phyloP scores from a whole-genome alignment of 306 rosid genomes.

The Mucuna pruriens region DNA sequence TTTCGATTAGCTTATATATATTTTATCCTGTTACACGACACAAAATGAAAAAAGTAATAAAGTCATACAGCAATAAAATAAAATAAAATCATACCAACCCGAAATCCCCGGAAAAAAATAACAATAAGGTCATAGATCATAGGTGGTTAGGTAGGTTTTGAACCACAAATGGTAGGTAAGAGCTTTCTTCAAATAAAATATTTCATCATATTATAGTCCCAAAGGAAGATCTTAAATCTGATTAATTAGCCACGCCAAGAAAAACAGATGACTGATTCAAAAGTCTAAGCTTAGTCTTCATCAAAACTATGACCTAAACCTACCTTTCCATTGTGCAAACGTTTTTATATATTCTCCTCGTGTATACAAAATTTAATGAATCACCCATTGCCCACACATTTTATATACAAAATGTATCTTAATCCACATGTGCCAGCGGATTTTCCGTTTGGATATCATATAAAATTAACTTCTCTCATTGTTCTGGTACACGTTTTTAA shows the following conservation, averaged over 20 bases:
- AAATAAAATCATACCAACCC: not conserved
- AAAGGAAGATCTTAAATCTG: not conserved
- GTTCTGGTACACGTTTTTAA: not conserved
- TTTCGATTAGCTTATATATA: not conserved
- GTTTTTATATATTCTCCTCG: not conserved
- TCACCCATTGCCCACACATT: not conserved
- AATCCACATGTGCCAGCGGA: not conserved
- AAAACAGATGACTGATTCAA: not conserved
- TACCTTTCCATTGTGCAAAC: not conserved
- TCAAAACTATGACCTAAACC: not conserved
- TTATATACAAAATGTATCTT: not conserved
- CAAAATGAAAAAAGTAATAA: not conserved
- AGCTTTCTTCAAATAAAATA: not conserved
- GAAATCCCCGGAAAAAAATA: not conserved
- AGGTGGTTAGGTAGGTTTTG: slow-evolving; percentile 10
- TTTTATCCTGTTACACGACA: no score
- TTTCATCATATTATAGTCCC: not conserved
- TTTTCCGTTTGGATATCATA: not conserved
- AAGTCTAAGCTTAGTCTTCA: not conserved
- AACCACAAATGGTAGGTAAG: slow-evolving; percentile 22
- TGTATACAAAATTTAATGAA: no score
- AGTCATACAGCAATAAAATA: no score
- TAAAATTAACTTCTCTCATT: not conserved
- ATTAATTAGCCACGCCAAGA: not conserved
- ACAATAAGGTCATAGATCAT: not conserved